Evolutionary conservation across 192 early-diverging fungal genomes (phyloP), one percentile per base, ranked within the genome.

Genomic region (Umbelopsis vinacea): DNA sequence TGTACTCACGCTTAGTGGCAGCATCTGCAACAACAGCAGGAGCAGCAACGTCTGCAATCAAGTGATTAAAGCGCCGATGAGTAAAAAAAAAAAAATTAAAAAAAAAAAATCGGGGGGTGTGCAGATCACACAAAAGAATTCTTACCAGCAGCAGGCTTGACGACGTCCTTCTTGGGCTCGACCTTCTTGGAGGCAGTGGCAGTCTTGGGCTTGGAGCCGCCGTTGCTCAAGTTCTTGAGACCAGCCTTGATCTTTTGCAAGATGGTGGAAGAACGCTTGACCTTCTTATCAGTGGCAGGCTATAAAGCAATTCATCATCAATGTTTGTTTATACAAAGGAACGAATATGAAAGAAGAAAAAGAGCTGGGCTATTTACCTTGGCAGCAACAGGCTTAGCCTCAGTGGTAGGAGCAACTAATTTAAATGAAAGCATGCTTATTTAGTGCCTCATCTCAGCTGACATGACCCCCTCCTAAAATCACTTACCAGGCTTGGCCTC

Each of bases 181-280:
- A 22, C 22, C 53, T 54, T 54, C 53, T 54, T 54, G 19, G 17
- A 8, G 33, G 57, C 33, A 17, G 17, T 15, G 33, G 57, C 33
- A 37, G 57, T 26, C 57, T 63, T 63, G 19, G 57, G 33, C 57
- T 63, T 63, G 33, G 15, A 37, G 57, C 12, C 19, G 57, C 12
- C 19, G 14, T 12, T 29, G 26, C 57, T 37, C 57, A 63, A 63
- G 57, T 6, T 63, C 57, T 63, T 63, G 12, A 63, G 37, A 33
- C 57, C 57, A 37, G 57, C 26, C 57, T 37, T 63, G 33, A 63
- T 63, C 57, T 63, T 63, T 63, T 63, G 57, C 57, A 63, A 63
- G 17, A 63, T 35, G 7, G 57, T 63, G 4, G 57, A 63, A n/a
- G 57, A 63, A 35, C 57, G 57, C 57, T 63, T 63, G 29, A 63